These are phyloP conservation scores for Ceratobasidium theobromae DNA, from an alignment of 1,284 basidiomycete genomes.

Conservation along the genomic window DNA sequence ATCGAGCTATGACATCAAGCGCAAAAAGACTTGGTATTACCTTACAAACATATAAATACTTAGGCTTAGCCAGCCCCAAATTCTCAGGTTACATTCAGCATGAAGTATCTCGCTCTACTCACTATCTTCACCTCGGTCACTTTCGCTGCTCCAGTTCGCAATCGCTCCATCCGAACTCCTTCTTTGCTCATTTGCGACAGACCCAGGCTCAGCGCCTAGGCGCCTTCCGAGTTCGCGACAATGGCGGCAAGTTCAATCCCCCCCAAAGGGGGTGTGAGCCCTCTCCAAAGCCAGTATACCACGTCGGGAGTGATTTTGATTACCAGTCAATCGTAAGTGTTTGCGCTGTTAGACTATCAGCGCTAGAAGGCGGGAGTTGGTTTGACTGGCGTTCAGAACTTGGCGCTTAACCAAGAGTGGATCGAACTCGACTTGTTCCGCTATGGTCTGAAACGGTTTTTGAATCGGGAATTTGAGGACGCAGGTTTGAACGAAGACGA, in stretches of 20 bases:
- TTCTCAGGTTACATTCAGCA: not conserved
- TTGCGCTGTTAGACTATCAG: not conserved
- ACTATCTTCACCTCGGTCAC: not conserved
- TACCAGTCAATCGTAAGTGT: constrained; percentile 56
- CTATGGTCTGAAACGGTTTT: constrained; percentile 58
- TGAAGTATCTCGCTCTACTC: constrained; percentile 16
- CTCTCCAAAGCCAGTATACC: constrained; percentile 51
- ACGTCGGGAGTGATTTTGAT: constrained; percentile 58
- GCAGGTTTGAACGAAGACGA: constrained; percentile 59
- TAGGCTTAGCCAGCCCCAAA: not conserved
- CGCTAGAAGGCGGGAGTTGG: constrained; percentile 35
- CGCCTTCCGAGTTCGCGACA: not conserved
- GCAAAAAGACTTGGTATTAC: not conserved
- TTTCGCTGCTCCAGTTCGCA: constrained; percentile 9
- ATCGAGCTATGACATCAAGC: constrained; percentile 13
- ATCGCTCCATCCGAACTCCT: constrained; percentile 1
- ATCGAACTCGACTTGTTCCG: constrained; percentile 60
- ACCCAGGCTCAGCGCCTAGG: too few species aligned
- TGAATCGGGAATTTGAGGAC: constrained; percentile 55
- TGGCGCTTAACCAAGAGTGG: constrained; percentile 56
- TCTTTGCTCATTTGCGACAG: constrained; percentile 8
- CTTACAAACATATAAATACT: not conserved
- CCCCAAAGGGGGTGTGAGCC: constrained; percentile 38
- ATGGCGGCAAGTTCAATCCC: constrained; percentile 19
- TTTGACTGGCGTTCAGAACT: constrained; percentile 38